phyloP scores from a whole-genome alignment of 306 rosid genomes.

The Fragaria nilgerrensis region DNA sequence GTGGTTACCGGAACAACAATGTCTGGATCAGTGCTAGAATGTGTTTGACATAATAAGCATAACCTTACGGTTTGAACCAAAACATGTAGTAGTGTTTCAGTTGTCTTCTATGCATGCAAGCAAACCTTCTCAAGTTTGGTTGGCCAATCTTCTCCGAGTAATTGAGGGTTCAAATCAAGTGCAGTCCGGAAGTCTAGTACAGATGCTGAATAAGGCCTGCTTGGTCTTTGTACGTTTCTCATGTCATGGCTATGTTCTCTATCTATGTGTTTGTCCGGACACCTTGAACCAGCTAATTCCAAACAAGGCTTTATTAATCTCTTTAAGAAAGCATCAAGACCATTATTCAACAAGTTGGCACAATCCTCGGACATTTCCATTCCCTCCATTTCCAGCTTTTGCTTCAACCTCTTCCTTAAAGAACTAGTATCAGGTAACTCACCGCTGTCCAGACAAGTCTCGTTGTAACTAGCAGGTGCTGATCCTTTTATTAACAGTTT shows the following conservation, averaged over 20 bases:
- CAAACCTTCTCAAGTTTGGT: constrained; percentile 47
- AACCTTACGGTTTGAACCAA: constrained; percentile 22
- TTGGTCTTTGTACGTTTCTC: constrained; percentile 37
- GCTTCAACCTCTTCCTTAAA: constrained; percentile 49
- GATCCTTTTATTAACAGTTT: constrained; percentile 23
- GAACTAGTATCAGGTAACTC: constrained; percentile 52
- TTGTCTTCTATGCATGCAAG: constrained; percentile 36
- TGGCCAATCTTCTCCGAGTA: constrained; percentile 69
- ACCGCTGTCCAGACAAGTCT: constrained; percentile 45
- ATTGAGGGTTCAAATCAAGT: constrained; percentile 51
- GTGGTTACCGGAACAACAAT: constrained; percentile 24
- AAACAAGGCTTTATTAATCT: constrained; percentile 67
- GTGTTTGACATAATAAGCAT: constrained; percentile 19
- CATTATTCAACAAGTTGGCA: constrained; percentile 42
- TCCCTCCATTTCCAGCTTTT: constrained; percentile 53
- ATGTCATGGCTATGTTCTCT: constrained; percentile 9
- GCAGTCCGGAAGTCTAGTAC: constrained; percentile 54
- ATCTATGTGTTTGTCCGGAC: constrained; percentile 21
- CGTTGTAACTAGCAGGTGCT: constrained; percentile 11
- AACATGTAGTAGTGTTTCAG: constrained; percentile 24
- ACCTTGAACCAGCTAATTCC: constrained; percentile 46
- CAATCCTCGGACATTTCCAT: constrained; percentile 47
- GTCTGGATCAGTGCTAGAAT: constrained; percentile 31
- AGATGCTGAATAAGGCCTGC: constrained; percentile 35
- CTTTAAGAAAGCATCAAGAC: constrained; percentile 66